Percentiles rank a stretch among this genome's conserved stretches.
phyloP scores from a whole-genome alignment of 2,329 filamentous ascomycete genomes.

The Talaromyces sp. region DNA sequence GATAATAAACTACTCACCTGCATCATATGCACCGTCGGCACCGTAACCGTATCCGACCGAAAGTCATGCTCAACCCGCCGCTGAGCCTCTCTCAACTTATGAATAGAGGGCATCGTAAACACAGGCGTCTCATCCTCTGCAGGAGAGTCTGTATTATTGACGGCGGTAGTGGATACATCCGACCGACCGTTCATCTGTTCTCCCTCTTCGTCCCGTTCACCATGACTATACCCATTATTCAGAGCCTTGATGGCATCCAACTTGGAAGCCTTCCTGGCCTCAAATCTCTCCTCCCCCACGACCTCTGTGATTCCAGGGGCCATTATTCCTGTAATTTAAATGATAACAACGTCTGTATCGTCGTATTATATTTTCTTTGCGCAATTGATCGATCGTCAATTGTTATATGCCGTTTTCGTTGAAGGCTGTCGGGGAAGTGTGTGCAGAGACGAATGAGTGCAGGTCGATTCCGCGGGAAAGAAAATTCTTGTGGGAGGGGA shows the following conservation, averaged over 20 bases:
- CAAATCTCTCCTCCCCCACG: neutral
- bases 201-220: neutral
- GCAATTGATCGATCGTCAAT: slow-evolving; percentile 2
- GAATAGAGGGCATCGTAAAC: slow-evolving; percentile 15
- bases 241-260: slow-evolving; percentile 8
- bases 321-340: slow-evolving; percentile 4
- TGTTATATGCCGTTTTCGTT: slow-evolving; percentile 11
- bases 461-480: slow-evolving; percentile 20
- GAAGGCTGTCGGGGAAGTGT: slow-evolving; percentile 14
- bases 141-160: neutral
- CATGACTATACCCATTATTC: neutral
- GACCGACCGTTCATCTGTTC: neutral
- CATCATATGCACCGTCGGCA: slow-evolving; percentile 28
- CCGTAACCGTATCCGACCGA: slow-evolving; percentile 29
- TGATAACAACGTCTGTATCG: neutral
- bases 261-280: slow-evolving; percentile 1
- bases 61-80: slow-evolving; percentile 24
- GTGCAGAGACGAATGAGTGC: slow-evolving; percentile 17
- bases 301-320: slow-evolving; percentile 17
- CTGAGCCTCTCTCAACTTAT: slow-evolving; percentile 18
- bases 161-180: neutral
- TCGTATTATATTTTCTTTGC: slow-evolving; percentile 3
- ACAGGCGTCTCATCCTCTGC: neutral
- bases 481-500: slow-evolving; percentile 12
- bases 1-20: slow-evolving; percentile 20